Base-by-base conservation (phyloP, 2,329 filamentous ascomycete species). In the Sporothrix inflata region DNA sequence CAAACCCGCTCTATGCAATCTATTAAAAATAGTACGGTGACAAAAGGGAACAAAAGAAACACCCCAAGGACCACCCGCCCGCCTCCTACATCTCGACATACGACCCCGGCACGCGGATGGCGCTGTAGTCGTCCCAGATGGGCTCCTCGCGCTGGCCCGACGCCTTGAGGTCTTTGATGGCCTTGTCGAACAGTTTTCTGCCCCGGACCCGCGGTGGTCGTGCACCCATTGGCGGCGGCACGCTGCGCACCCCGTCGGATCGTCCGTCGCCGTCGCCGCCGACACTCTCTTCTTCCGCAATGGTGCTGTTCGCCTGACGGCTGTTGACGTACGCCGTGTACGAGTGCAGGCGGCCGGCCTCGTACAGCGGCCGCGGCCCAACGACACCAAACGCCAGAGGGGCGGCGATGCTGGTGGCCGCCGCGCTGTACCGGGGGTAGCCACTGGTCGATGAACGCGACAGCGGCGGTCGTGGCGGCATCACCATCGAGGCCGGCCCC, bases 181-280 rank as follows among this genome's bases (percentile, higher is more conserved):
- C 75, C 53, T 70, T 70, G 66, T 76, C 60, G 30, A 76, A 76
- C 9, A 76, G 67, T 34, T 4, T 38, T 49, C 74, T 73, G 12
- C 73, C 72, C 9, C 21, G 34, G 2, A 55, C 47, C 12, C 55
- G 70, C 49, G 53, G 51, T 2, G 49, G 66, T n/a, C 51, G 49
- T 24, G 51, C 49, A 19, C 66, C 66, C 34, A 40, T 27, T n/a
- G 38, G 38, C 47, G 24, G 9, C 55, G 65, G 66, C 66, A 69
- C 55, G 14, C 53, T 34, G 8, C 60, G 69, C 3, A 24, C 21
- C 1, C 51, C 70, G 49, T 27, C 40, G 11, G 61, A 40, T 12
- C 55, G 19, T 4, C 24, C 60, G 9, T 12, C 61, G 21, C n/a
- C n/a, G 21, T 8, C 19, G 21, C 49, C 24, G 51, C 47, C 19